Percentiles rank a stretch among this genome's conserved stretches.
Evolutionary conservation across 2,329 filamentous ascomycete species (phyloP).

Genomic region (Zopfia rhizophila): DNA sequence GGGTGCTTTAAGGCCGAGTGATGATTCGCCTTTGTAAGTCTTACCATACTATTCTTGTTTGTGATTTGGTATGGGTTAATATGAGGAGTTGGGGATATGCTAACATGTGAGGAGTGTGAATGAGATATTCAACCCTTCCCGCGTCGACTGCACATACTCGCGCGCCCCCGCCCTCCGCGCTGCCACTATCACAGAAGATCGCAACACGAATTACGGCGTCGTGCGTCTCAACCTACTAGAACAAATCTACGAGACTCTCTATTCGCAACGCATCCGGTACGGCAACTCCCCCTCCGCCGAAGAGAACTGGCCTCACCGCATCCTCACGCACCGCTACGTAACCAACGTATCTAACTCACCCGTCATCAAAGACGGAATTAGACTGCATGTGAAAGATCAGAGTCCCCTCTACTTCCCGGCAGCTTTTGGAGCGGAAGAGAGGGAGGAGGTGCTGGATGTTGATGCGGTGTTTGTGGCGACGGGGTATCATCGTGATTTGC

Average conservation of each 20-base stretch:
- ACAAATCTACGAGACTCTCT: constrained; percentile 85
- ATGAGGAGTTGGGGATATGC: too few species aligned
- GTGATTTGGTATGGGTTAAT: too few species aligned
- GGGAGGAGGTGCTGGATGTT: constrained; percentile 73
- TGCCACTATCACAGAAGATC: constrained; percentile 72
- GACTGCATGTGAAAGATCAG: constrained; percentile 64
- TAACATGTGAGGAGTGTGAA: constrained; percentile 92
- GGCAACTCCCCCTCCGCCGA: constrained; percentile 67
- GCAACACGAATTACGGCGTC: constrained; percentile 92
- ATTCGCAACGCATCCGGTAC: constrained; percentile 80
- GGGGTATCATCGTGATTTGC: constrained; percentile 81
- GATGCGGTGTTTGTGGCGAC: constrained; percentile 88
- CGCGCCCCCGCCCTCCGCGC: constrained; percentile 72
- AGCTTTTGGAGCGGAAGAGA: constrained; percentile 51
- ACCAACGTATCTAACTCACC: constrained; percentile 66
- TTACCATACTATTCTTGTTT: constrained; percentile 8
- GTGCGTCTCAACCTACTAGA: constrained; percentile 92
- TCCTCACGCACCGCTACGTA: constrained; percentile 76
- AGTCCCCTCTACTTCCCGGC: constrained; percentile 50
- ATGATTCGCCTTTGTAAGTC: constrained; percentile 93
- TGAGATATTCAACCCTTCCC: constrained; percentile 92
- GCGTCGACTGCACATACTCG: constrained; percentile 79
- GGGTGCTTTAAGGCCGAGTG: constrained; percentile 85
- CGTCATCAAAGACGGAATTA: constrained; percentile 40
- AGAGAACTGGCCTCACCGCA: constrained; percentile 81